Percentiles rank a stretch among this genome's conserved stretches.
Conservation (phyloP, 805 yeast species). For the Sungouiella blattae region DNA sequence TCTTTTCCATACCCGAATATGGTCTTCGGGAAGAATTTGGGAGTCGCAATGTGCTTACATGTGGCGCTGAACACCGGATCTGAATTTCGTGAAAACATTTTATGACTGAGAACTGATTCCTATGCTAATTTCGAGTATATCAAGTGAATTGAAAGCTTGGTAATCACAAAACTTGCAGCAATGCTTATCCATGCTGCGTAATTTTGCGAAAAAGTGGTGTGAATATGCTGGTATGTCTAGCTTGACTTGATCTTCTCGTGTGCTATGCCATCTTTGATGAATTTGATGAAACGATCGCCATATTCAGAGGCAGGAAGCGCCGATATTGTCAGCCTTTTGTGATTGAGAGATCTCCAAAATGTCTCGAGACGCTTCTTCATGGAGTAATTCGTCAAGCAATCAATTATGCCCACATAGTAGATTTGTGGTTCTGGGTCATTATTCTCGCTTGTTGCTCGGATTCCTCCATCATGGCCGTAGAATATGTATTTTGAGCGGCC, state of each 20-base stretch:
- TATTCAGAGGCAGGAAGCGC: conserved; percentile 90
- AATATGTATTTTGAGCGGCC: conserved; percentile 55
- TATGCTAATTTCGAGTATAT: too few relatives aligned
- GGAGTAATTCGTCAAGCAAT: conserved; percentile 82
- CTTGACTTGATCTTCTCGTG: conserved; percentile 7
- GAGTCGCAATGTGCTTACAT: too few relatives aligned
- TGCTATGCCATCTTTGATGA: conserved; percentile 45
- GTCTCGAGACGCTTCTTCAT: conserved; percentile 78
- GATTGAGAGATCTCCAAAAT: conserved; percentile 71
- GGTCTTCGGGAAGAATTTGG: too few relatives aligned
- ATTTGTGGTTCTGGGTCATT: conserved; percentile 62
- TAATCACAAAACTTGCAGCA: too few relatives aligned
- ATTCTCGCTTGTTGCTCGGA: conserved; percentile 62
- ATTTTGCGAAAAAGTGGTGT: too few relatives aligned
- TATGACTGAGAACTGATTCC: too few relatives aligned
- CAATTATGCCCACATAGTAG: conserved; percentile 91
- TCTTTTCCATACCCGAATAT: too few relatives aligned
- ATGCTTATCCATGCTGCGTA: too few relatives aligned
- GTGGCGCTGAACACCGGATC: too few relatives aligned
- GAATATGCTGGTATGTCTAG: conserved; percentile 1
- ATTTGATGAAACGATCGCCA: conserved; percentile 78
- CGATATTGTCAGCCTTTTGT: conserved; percentile 67
- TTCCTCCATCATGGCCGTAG: conserved; percentile 82
- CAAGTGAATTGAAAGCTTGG: too few relatives aligned
- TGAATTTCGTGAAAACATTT: too few relatives aligned